These are phyloP conservation scores for Acacia confusa DNA, from an alignment of 306 rosid genomes.

Conservation along the genomic window DNA sequence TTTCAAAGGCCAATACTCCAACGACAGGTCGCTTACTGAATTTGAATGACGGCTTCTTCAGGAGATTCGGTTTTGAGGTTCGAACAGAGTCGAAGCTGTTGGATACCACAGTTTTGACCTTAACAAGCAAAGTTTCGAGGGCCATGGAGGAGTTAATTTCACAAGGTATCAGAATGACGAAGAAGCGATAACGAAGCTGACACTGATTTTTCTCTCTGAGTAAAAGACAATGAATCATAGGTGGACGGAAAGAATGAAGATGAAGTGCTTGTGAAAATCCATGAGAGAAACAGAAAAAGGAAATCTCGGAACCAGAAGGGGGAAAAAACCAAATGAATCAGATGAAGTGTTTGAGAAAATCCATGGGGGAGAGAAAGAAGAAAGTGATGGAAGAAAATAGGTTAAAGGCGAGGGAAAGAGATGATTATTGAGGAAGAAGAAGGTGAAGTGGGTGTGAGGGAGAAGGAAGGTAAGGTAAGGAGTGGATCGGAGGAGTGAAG, in stretches of 20 bases:
- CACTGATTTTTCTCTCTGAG: neutral
- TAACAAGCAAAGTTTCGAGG: constrained; percentile 70
- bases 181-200: neutral
- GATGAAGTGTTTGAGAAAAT: neutral
- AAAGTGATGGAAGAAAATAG: neutral
- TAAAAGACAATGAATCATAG: neutral
- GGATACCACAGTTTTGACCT: constrained; percentile 73
- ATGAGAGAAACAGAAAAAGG: neutral
- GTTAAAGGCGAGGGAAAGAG: neutral
- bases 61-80: constrained; percentile 35
- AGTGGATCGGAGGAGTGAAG: neutral
- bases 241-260: neutral
- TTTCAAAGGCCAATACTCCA: constrained; percentile 79
- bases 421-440: neutral
- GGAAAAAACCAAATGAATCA: neutral
- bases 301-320: neutral
- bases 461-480: neutral
- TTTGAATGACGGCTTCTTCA: constrained; percentile 44
- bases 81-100: constrained; percentile 54
- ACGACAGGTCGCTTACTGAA: constrained; percentile 35
- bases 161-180: neutral
- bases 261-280: neutral
- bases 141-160: constrained; percentile 47
- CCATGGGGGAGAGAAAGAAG: neutral
- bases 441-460: constrained; percentile 27